phyloP scores from a whole-genome alignment of 306 rosid genomes.

The Malus sylvestris region DNA sequence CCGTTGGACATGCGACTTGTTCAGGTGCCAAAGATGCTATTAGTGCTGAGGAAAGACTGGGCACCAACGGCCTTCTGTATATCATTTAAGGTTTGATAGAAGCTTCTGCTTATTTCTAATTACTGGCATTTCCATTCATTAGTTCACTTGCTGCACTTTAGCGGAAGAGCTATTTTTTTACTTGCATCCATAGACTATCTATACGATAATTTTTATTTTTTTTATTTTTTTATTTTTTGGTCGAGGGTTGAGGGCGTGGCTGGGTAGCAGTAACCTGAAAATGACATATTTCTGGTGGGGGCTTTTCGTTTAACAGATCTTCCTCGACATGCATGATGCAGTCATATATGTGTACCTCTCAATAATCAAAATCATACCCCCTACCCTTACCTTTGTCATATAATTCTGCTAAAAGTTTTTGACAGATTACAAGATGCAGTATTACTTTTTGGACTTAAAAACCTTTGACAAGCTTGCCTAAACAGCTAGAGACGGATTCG shows the following conservation, averaged over 20 bases:
- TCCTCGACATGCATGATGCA: not conserved
- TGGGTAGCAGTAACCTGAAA: not conserved
- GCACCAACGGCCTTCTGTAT: constrained; percentile 72
- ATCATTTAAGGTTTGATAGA: constrained; percentile 72
- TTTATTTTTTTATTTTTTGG: too few relatives aligned
- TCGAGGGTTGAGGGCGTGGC: not conserved
- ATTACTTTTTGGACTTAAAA: not conserved
- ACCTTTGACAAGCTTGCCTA: constrained; percentile 3
- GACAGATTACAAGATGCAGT: not conserved
- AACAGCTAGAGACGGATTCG: constrained; percentile 85
- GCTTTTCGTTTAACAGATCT: not conserved
- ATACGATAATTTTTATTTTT: not conserved
- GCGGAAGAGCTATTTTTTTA: not conserved
- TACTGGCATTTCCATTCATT: not conserved
- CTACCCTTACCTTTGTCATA: not conserved
- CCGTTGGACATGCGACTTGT: constrained; percentile 75
- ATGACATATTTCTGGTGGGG: not conserved
- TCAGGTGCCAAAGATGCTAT: constrained; percentile 93
- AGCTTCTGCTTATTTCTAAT: not conserved
- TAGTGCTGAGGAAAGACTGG: constrained; percentile 65
- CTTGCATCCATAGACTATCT: not conserved
- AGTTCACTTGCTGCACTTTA: not conserved
- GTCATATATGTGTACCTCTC: not conserved
- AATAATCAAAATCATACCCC: not conserved
- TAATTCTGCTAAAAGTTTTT: not conserved